Conservation (phyloP, 2,329 filamentous ascomycete species). For the Zopfia rhizophila region DNA sequence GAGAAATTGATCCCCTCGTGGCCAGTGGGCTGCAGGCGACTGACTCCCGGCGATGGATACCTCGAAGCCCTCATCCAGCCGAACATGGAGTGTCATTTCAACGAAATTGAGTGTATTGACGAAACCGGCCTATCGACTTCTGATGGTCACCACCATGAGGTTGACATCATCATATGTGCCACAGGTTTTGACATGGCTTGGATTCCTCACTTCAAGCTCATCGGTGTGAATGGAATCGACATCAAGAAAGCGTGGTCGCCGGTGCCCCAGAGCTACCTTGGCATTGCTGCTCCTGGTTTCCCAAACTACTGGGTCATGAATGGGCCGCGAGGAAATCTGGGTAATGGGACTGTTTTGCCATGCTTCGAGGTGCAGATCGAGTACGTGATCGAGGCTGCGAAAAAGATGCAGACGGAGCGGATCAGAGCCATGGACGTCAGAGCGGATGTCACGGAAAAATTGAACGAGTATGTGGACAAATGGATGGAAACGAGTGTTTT, state of each 20-base stretch:
- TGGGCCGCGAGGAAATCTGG: constrained; percentile 12
- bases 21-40: constrained; percentile 70
- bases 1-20: constrained; percentile 70
- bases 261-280: constrained; percentile 38
- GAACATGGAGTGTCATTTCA: constrained; percentile 71
- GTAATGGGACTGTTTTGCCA: constrained; percentile 13
- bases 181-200: constrained; percentile 56
- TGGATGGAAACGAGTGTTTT: constrained; percentile 10
- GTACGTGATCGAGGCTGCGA: constrained; percentile 9
- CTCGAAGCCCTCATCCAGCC: constrained; percentile 70
- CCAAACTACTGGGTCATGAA: constrained; percentile 36
- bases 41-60: constrained; percentile 74
- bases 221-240: constrained; percentile 47
- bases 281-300: constrained; percentile 36
- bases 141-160: constrained; percentile 66
- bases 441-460: constrained; percentile 2
- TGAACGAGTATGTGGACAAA: constrained; percentile 17
- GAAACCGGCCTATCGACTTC: constrained; percentile 68
- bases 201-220: constrained; percentile 46
- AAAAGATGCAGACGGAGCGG: constrained; percentile 15
- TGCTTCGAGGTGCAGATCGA: constrained; percentile 12
- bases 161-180: constrained; percentile 67
- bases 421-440: constrained; percentile 12
- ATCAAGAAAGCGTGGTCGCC: constrained; percentile 37
- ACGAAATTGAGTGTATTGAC: constrained; percentile 68